Percentiles rank a stretch among this genome's conserved stretches.
phyloP scores from a whole-genome alignment of 768 basidiomycete species.

The Baorangia bicolor region DNA sequence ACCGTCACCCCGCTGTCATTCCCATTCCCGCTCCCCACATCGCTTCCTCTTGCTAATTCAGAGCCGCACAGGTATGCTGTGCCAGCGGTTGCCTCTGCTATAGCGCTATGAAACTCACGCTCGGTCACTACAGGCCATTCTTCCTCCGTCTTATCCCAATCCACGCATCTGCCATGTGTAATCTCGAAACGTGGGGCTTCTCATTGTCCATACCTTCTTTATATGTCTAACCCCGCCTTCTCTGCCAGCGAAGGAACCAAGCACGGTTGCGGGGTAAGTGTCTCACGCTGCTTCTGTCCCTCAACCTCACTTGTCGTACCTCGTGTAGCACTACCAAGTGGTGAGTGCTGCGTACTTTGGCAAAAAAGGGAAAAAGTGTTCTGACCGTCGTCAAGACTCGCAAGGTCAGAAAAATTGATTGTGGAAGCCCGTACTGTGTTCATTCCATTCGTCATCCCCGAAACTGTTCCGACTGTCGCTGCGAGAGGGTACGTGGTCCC shows the following conservation, averaged over 20 bases:
- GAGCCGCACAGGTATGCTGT: slow-evolving; percentile 20
- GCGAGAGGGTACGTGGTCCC: slow-evolving; percentile 41
- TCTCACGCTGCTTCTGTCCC: slow-evolving; percentile 23
- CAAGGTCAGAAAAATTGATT: slow-evolving; percentile 36
- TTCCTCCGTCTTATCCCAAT: slow-evolving; percentile 7
- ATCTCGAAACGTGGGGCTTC: slow-evolving; percentile 50
- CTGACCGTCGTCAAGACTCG: slow-evolving; percentile 31
- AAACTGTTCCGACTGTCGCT: slow-evolving; percentile 42
- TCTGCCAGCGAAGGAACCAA: slow-evolving; percentile 65
- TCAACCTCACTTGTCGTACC: slow-evolving; percentile 7
- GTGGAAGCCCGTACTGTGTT: slow-evolving; percentile 37
- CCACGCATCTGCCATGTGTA: slow-evolving; percentile 45
- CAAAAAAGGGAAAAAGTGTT: not conserved
- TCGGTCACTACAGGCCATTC: slow-evolving; percentile 1
- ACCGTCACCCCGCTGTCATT: slow-evolving; percentile 13
- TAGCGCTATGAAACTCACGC: slow-evolving; percentile 5
- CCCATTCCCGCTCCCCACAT: slow-evolving; percentile 12
- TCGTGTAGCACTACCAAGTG: slow-evolving; percentile 62
- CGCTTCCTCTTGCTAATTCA: slow-evolving; percentile 7
- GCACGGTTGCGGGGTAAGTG: slow-evolving; percentile 62
- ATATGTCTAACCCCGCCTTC: slow-evolving; percentile 26
- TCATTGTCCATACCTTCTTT: slow-evolving; percentile 16
- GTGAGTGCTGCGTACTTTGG: slow-evolving; percentile 44
- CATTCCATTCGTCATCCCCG: slow-evolving; percentile 40
- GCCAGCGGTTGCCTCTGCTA: not conserved